Evolutionary conservation across 2,329 filamentous ascomycete genomes (phyloP).

Genomic region (Didymella exigua): DNA sequence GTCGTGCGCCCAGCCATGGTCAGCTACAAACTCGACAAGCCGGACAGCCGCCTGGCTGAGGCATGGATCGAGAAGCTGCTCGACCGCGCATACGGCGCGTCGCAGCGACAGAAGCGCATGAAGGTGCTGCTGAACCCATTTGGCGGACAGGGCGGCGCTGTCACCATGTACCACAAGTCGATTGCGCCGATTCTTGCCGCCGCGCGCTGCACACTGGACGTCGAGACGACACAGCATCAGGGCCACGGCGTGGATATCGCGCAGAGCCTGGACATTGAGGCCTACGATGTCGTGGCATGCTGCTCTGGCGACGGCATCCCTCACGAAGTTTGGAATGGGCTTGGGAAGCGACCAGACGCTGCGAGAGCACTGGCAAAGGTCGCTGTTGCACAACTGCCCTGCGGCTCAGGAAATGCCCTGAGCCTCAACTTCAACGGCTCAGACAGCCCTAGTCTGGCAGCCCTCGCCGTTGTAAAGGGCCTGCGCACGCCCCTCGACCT

Average conservation of each 20-base stretch:
- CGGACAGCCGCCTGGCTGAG: conserved; percentile 56
- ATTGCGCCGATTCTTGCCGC: conserved; percentile 83
- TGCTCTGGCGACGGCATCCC: conserved; percentile 92
- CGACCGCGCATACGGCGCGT: conserved; percentile 70
- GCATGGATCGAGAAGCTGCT: conserved; percentile 71
- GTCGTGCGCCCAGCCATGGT: conserved; percentile 66
- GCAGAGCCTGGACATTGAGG: conserved; percentile 74
- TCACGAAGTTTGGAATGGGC: conserved; percentile 92
- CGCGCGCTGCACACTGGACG: conserved; percentile 76
- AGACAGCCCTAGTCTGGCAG: conserved; percentile 73
- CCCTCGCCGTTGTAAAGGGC: conserved; percentile 85
- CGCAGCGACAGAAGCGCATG: conserved; percentile 74
- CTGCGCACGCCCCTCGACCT: conserved; percentile 83
- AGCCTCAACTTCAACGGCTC: conserved; percentile 88
- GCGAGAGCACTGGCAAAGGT: conserved; percentile 74
- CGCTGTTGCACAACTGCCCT: conserved; percentile 85
- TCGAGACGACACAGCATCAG: conserved; percentile 70
- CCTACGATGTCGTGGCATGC: conserved; percentile 83
- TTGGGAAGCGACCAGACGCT: conserved; percentile 78
- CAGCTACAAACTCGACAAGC: conserved; percentile 64
- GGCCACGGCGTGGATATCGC: conserved; percentile 82
- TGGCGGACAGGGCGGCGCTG: conserved; percentile 79
- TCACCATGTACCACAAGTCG: conserved; percentile 73
- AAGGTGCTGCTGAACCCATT: conserved; percentile 92
- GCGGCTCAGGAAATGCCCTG: conserved; percentile 93